A percentile compares a stretch with the other conserved stretches of the same genome.
Evolutionary conservation across 2,329 filamentous ascomycete genomes (phyloP).

Genomic region (Scedosporium minutisporum): DNA sequence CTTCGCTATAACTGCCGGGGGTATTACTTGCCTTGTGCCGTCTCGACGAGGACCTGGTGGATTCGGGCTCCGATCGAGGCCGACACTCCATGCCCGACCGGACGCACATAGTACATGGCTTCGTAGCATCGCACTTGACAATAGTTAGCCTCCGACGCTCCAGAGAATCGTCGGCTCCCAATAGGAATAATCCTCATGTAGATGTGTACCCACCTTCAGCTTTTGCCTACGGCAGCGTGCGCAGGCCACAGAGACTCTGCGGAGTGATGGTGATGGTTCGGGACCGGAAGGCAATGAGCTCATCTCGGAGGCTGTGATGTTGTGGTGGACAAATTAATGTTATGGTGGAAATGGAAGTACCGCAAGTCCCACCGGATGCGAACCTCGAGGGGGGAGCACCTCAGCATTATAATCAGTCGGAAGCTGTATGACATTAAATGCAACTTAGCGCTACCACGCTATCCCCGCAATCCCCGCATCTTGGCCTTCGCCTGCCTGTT

Average conservation of each 20-base stretch:
- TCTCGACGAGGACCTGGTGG: neutral
- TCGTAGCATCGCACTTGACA: constrained; percentile 8
- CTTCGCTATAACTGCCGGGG: neutral
- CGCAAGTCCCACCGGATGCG: constrained; percentile 5
- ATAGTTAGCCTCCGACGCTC: neutral
- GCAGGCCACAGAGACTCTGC: constrained; percentile 7
- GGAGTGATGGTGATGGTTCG: neutral
- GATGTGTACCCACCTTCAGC: constrained; percentile 6
- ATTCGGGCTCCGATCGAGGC: neutral
- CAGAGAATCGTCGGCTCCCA: neutral
- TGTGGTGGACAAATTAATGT: neutral
- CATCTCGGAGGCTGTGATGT: neutral
- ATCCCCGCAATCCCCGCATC: neutral
- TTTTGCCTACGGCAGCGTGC: constrained; percentile 8
- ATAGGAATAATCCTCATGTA: neutral
- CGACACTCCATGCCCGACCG: constrained; percentile 8
- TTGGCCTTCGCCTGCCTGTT: neutral
- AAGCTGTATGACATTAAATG: neutral
- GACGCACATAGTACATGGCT: constrained; percentile 9
- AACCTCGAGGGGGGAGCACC: neutral
- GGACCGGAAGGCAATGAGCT: constrained; percentile 2
- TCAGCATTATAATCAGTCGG: neutral
- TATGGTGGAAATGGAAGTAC: neutral
- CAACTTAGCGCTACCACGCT: neutral
- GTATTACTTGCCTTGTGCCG: constrained; percentile 1